Conservation (phyloP, 371 early-diverging fungal genomes). For the Furculomyces boomerangus region DNA sequence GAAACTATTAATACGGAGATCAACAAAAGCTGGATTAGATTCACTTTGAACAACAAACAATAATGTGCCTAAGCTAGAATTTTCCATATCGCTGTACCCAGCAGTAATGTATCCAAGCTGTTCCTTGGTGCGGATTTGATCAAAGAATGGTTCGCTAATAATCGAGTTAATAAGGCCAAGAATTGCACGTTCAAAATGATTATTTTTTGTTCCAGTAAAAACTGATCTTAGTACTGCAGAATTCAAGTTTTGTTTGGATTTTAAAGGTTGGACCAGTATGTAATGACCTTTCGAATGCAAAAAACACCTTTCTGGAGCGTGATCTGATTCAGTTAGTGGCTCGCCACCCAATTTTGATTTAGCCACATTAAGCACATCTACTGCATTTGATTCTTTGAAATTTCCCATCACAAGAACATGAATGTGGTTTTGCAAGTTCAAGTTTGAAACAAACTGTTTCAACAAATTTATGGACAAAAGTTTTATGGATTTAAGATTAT, state of each 20-base stretch:
- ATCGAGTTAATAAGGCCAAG: conserved; percentile 57
- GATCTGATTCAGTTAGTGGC: conserved; percentile 38
- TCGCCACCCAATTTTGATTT: conserved; percentile 21
- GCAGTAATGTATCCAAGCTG: conserved; percentile 50
- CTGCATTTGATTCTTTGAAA: conserved; percentile 38
- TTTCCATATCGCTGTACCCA: conserved; percentile 9
- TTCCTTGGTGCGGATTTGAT: conserved; percentile 81
- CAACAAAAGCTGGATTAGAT: conserved; percentile 60
- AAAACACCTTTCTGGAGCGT: no score
- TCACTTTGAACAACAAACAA: conserved; percentile 78
- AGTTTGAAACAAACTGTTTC: conserved; percentile 42
- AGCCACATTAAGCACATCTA: conserved; percentile 33
- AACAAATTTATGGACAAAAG: conserved; percentile 49
- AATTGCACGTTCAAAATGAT: conserved; percentile 31
- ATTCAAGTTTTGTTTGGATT: conserved; percentile 56
- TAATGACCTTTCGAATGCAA: conserved; percentile 35
- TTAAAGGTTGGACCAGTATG: conserved; percentile 33
- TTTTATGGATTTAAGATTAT: conserved; percentile 43
- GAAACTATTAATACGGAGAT: conserved; percentile 64
- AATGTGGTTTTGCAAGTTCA: conserved; percentile 46
- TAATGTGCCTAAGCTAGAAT: conserved; percentile 29
- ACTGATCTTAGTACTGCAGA: conserved; percentile 69
- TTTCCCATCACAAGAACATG: conserved; percentile 80
- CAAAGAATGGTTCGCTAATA: conserved; percentile 73
- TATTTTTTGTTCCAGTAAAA: conserved; percentile 6